Base-by-base conservation (phyloP, 176 grass and related monocot species). In the Metroxylon sagu region DNA sequence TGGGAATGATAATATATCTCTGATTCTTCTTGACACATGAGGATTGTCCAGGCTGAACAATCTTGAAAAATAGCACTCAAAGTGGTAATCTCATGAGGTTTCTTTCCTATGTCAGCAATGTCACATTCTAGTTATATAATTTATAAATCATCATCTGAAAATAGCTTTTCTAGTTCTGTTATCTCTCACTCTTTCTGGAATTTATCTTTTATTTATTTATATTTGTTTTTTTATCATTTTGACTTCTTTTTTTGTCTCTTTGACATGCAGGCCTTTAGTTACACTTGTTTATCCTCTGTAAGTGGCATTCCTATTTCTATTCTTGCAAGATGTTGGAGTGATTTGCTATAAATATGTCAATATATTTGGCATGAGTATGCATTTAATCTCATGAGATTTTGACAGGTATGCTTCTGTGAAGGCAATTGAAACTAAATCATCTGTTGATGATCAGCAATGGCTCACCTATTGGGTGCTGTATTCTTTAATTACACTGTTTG, bases 401-500 rank as follows among this genome's bases (percentile, higher is more conserved):
- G 29, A 66, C 62, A 89, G 86, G 77, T 89, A 89, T 73, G 78
- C 86, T 53, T 89, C 81, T 14, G 67, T 89, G 51, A 78, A 71
- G 59, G 81, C 86, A 53, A 79, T 85, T 53, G 86, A 89, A 69
- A 85, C 74, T 30, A 81, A 81, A 66, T 85, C 86, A 53, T 62
- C 74, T 19, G 71, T 85, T 15, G 81, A 89, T 62, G 77, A 85
- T 78, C 86, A 81, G 50, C 86, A 89, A 53, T 89, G 86, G 86
- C 86, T 89, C 55, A 85, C 86, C 56, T 89, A 85, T 67, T 89
- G 86, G 86, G 81, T 89, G 30, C 23, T 89, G 55, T 85, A 89
- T 64, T 89, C 86, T 4, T 61, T 89, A 52, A 80, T 82, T 65
- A 82, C 81, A 18, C 50, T 89, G 48, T 85, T 85, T 50, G 86